phyloP scores from a whole-genome alignment of 345 rosid genomes.

The Pelargonium nanum region DNA sequence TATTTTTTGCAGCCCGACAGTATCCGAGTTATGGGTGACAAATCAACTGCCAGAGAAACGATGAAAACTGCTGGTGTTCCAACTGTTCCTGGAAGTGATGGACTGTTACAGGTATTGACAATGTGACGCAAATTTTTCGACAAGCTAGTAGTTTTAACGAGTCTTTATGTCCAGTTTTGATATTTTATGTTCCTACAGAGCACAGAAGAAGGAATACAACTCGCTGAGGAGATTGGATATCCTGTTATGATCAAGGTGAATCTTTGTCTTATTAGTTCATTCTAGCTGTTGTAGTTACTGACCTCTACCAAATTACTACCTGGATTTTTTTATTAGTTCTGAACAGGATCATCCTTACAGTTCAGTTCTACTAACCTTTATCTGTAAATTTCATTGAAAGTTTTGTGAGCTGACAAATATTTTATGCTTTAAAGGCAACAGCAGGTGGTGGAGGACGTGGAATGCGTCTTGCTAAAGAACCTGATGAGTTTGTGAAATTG shows the following conservation, averaged over 20 bases:
- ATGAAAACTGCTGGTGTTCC: conserved; percentile 99
- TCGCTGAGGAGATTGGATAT: conserved; percentile 78
- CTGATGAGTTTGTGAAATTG: conserved; percentile 87
- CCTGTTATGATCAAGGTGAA: conserved; percentile 98
- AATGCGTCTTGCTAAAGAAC: conserved; percentile 96
- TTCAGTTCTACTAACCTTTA: too few species aligned
- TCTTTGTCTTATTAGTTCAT: conserved; percentile 1
- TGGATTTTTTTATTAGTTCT: too few species aligned
- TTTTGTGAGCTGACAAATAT: not conserved
- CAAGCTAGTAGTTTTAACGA: too few species aligned
- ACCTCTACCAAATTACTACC: too few species aligned
- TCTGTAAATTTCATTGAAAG: too few species aligned
- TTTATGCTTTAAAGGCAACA: conserved; percentile 57
- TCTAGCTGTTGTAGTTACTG: not conserved
- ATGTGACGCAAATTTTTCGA: not conserved
- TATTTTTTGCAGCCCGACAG: conserved; percentile 71
- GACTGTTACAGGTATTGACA: conserved; percentile 59
- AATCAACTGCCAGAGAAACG: conserved; percentile 95
- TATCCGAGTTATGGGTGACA: conserved; percentile 96
- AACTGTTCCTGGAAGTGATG: conserved; percentile 98
- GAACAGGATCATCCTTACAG: too few species aligned
- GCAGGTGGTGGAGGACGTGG: conserved; percentile 99
- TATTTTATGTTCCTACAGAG: conserved; percentile 31
- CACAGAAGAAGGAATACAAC: conserved; percentile 83
- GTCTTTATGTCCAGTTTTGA: not conserved